phyloP scores from a whole-genome alignment of 73 alveolate genomes.

The Paramecium caudatum region DNA sequence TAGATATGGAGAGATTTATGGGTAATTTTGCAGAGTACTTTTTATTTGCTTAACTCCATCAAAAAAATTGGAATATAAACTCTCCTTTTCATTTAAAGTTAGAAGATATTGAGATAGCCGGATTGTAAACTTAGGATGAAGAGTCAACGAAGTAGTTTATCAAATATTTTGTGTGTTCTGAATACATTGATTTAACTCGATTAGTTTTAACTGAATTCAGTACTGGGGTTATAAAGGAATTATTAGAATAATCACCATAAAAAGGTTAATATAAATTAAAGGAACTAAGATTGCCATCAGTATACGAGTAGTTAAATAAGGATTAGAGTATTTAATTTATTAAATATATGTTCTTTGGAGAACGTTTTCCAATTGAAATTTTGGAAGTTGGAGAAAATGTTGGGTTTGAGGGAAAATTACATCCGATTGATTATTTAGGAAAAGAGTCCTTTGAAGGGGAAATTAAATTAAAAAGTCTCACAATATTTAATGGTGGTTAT shows the following conservation, averaged over 20 bases:
- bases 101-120: neutral
- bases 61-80: neutral
- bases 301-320: constrained; percentile 6
- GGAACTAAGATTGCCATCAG: neutral
- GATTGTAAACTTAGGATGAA: neutral
- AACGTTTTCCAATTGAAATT: neutral
- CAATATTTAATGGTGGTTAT: neutral
- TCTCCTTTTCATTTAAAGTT: neutral
- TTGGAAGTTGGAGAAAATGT: constrained; percentile 4
- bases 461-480: neutral
- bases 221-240: neutral
- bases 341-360: constrained; percentile 21
- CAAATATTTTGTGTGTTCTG: constrained; percentile 3
- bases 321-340: neutral
- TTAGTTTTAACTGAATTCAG: neutral
- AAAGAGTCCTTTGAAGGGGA: neutral
- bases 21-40: neutral
- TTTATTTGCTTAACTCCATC: neutral
- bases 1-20: constrained; percentile 8
- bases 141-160: constrained; percentile 3
- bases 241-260: neutral
- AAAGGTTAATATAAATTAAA: neutral
- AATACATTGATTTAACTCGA: neutral
- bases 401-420: neutral
- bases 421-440: neutral